Base-by-base conservation (phyloP, 257 asterid species). In the Nicotiana otophora region DNA sequence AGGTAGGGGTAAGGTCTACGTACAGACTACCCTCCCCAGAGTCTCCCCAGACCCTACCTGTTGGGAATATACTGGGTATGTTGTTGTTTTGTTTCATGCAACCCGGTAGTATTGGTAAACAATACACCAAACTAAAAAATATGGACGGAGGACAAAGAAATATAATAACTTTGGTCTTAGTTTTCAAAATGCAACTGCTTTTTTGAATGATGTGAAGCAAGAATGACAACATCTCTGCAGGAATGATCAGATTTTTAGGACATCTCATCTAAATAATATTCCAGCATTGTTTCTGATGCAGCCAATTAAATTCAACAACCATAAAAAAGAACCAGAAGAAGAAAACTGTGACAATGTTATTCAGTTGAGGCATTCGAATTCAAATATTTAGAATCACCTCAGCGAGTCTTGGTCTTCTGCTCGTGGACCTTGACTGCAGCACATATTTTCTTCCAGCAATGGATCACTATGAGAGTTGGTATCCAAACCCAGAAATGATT, bases 401-500 rank as follows among this genome's bases (percentile, higher is more conserved):
- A 94, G 39, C 84, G 78, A n/a, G 81, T 81, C 83, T 94, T 94
- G 82, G 87, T 81, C 95, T 90, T 95, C 88, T 84, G 92, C 81
- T 91, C 92, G 78, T 86, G 94, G 63, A 83, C 84, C 62, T 58
- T 79, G 83, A 87, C 83, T 12, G 97, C 95, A 26, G 91, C 90
- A 78, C 91, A 89, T 80, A 93, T 92, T 88, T 87, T 92, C 91
- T 83, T 96, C 98, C 98, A 96, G 88, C 96, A 88, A 75, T 81
- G 91, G 33, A 91, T 84, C 62, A 83, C 77, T 48, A 93, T 93
- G 86, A 87, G 81, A 7, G 91, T 81, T 10, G 99, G 99, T 39
- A 96, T 90, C 19, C 93, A 64, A 81, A 93, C 76, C 99, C 99
- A 96, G 92, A 92, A 94, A 15, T 87, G 82, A 62, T 96, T 96